Evolutionary conservation across 805 yeast genomes (phyloP).

Genomic region (Saccharomycopsis fibuligera): DNA sequence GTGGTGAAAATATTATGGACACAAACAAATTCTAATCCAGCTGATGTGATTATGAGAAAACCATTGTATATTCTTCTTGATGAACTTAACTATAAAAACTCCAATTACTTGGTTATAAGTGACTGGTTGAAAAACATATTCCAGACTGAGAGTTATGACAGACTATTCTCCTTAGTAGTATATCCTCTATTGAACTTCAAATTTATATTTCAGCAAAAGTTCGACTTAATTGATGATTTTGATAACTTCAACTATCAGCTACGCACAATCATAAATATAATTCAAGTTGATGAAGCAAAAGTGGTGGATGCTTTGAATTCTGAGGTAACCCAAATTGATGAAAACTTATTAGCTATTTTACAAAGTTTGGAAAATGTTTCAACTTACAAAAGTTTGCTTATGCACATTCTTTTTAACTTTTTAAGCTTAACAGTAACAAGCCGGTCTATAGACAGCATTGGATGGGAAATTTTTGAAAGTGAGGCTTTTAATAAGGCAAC

Average conservation of each 20-base stretch:
- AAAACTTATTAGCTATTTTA: constrained; percentile 17
- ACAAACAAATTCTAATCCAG: constrained; percentile 43
- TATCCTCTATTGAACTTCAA: constrained; percentile 43
- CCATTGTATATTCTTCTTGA: constrained; percentile 69
- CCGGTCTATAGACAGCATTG: constrained; percentile 1
- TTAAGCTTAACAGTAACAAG: constrained; percentile 30
- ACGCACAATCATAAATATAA: constrained; percentile 44
- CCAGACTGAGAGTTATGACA: constrained; percentile 49
- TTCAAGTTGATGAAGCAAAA: constrained; percentile 38
- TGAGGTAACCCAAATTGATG: constrained; percentile 54
- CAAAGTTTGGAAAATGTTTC: constrained; percentile 32
- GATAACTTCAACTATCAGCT: constrained; percentile 58
- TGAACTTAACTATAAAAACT: constrained; percentile 40
- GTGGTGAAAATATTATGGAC: constrained; percentile 52
- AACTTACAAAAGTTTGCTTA: constrained; percentile 53
- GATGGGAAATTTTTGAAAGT: constrained; percentile 26
- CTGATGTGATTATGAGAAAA: constrained; percentile 43
- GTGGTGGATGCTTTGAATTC: constrained; percentile 45
- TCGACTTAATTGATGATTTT: constrained; percentile 48
- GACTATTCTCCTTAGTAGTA: constrained; percentile 54
- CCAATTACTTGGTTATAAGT: constrained; percentile 36
- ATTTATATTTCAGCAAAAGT: constrained; percentile 25
- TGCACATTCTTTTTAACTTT: constrained; percentile 42
- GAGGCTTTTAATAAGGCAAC: constrained; percentile 35
- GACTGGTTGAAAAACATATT: constrained; percentile 44